phyloP scores from a whole-genome alignment of 129 eudicot genomes.

The Escallonia herrerae region DNA sequence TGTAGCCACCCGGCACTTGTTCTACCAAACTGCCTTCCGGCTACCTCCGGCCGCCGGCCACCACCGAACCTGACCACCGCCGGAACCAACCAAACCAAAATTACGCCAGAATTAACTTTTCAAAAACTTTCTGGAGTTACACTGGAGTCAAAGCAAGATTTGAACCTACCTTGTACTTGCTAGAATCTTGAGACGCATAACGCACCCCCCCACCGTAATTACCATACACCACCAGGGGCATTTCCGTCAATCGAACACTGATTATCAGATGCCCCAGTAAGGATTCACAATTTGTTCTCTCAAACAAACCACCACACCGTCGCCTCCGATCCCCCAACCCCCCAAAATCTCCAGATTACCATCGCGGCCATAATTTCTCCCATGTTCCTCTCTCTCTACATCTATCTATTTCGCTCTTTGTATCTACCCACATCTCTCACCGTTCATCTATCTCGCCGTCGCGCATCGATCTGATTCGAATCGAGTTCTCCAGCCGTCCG shows the following conservation, averaged over 20 bases:
- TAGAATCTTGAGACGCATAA: too few species aligned
- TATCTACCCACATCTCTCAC: background rate
- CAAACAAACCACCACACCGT: conserved; percentile 4
- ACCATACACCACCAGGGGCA: background rate
- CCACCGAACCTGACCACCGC: too few species aligned
- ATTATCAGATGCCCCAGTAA: conserved; percentile 17
- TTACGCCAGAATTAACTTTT: too few species aligned
- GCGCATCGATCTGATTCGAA: conserved; percentile 23
- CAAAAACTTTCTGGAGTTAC: too few species aligned
- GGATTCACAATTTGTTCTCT: conserved; percentile 21
- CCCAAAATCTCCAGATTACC: background rate
- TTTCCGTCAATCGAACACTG: conserved; percentile 2
- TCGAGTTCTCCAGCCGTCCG: conserved; percentile 3
- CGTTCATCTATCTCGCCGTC: conserved; percentile 8
- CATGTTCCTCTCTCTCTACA: background rate
- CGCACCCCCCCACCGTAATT: conserved; percentile 6
- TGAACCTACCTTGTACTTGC: too few species aligned
- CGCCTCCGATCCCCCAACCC: conserved; percentile 24
- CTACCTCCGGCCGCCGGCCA: too few species aligned
- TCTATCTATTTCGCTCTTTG: conserved; percentile 5
- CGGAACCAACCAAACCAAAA: too few species aligned
- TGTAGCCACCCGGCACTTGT: too few species aligned
- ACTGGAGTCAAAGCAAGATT: too few species aligned
- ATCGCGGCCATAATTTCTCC: background rate
- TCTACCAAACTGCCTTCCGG: too few species aligned